Conservation (phyloP, 2,329 filamentous ascomycete genomes). For the Stachybotrys chlorohalonatus region DNA sequence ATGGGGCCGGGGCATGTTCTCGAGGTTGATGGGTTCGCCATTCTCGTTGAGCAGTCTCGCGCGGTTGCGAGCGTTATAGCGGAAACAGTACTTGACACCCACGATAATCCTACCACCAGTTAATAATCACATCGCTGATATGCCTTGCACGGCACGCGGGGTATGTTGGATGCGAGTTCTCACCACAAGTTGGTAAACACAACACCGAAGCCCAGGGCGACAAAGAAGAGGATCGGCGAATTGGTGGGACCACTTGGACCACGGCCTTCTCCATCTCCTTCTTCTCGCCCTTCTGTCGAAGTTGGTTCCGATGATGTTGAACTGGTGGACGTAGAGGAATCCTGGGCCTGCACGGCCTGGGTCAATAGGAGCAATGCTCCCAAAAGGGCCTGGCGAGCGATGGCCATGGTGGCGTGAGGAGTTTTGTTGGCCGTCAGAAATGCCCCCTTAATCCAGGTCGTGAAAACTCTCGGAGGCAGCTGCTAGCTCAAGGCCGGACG, state of each 20-base stretch:
- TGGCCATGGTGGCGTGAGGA: background rate
- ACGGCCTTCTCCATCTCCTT: conserved; percentile 4
- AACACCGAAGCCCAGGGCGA: conserved; percentile 91
- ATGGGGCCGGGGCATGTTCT: conserved; percentile 76
- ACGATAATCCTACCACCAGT: conserved; percentile 78
- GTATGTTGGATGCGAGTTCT: conserved; percentile 20
- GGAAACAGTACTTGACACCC: conserved; percentile 97
- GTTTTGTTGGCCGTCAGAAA: too few species aligned
- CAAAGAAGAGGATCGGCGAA: conserved; percentile 63
- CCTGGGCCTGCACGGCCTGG: background rate
- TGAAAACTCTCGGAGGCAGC: too few species aligned
- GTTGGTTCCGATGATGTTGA: background rate
- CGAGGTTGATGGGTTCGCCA: conserved; percentile 80
- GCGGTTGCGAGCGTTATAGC: conserved; percentile 92
- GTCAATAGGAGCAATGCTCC: background rate
- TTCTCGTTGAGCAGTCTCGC: conserved; percentile 68
- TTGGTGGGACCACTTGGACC: conserved; percentile 19
- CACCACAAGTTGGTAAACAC: conserved; percentile 99
- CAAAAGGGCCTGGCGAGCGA: background rate
- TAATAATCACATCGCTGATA: background rate
- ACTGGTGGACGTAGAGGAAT: background rate
- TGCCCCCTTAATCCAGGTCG: too few species aligned
- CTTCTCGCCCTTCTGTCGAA: background rate
- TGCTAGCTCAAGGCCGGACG: background rate
- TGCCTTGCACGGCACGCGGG: background rate